Base-by-base conservation (phyloP, 371 early-diverging fungal species). In the Mortierella sp. region DNA sequence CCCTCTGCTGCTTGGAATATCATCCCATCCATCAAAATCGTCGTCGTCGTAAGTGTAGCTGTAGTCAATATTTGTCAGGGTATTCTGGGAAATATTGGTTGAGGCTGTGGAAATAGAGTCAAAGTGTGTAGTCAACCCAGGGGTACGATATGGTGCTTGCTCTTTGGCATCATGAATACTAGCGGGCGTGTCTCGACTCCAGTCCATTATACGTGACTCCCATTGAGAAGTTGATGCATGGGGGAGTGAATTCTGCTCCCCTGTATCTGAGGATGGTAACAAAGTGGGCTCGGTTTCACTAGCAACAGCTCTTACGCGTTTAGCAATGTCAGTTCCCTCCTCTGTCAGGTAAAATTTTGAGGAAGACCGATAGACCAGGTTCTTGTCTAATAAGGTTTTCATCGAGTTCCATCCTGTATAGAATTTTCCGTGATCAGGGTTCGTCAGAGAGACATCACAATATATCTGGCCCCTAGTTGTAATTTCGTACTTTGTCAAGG, bases 371-470 rank as follows among this genome's bases (percentile, higher is more conserved):
- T 90, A 90, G 5, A 96, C 94, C 28, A 93, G 86, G 12, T 86
- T 92, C 28, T 95, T 93, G 6, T 87, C 84, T 14, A 88, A 62
- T 66, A 97, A 81, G 0, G 90, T 94, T 69, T 90, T 91, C 74
- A 97, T 94, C 18, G 92, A 87, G 37, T 68, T 87, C 94, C 96
- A 97, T n/a, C 92, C 96, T 0, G 94, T 91, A 73, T 93, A 94
- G 57, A 68, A 75, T 22, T 78, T 84, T 0, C 89, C 89, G 1
- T 81, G 83, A 52, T 88, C 91, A 10, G 90, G 84, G 8, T 89
- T 84, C 22, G 92, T 90, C 58, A 94, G 88, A 0, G 96, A 93
- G 2, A 86, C 61, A 55, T 94, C 91, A 64, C 92, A 89, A 66
- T 90, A 88, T 18, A 80, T 66, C 79, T 95, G 93, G 1, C 89